A percentile compares a stretch with the other conserved stretches of the same genome.
phyloP scores from a whole-genome alignment of 768 basidiomycete genomes.

The Multifurca ochricompacta region DNA sequence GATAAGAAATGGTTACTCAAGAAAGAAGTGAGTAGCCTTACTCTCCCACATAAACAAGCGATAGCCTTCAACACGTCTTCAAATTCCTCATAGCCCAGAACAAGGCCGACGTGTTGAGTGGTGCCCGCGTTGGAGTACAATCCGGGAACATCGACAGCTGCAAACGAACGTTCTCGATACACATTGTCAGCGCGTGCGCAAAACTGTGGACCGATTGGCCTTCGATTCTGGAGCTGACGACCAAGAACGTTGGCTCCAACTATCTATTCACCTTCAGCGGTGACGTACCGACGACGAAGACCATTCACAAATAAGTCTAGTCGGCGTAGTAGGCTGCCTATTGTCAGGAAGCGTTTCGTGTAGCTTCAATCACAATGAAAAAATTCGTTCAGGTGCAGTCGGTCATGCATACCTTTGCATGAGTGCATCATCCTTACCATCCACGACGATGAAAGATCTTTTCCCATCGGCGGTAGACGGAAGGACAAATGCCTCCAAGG shows the following conservation, averaged over 20 bases:
- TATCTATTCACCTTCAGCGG: neutral
- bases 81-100: slow-evolving; percentile 23
- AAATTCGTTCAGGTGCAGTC: neutral
- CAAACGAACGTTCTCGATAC: slow-evolving; percentile 24
- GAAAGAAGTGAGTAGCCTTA: slow-evolving; percentile 28
- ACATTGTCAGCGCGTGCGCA: slow-evolving; percentile 24
- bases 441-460: slow-evolving; percentile 37
- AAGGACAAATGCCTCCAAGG: slow-evolving; percentile 49
- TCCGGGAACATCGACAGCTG: slow-evolving; percentile 14
- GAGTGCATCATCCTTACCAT: slow-evolving; percentile 49
- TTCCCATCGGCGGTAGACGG: slow-evolving; percentile 30
- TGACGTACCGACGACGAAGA: slow-evolving; percentile 43
- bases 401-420: slow-evolving; percentile 42
- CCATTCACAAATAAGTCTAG: slow-evolving; percentile 46
- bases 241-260: neutral
- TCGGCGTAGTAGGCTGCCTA: slow-evolving; percentile 62
- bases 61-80: slow-evolving; percentile 34
- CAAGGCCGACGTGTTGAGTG: slow-evolving; percentile 18
- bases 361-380: slow-evolving; percentile 34
- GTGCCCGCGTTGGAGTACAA: neutral
- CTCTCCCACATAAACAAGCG: slow-evolving; percentile 50
- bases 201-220: slow-evolving; percentile 25
- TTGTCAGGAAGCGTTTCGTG: slow-evolving; percentile 51
- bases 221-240: slow-evolving; percentile 8
- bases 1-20: neutral